Evolutionary conservation across 225 moss, liverwort and hornwort genomes (phyloP).

Genomic region (Thuidium tamariscinum): DNA sequence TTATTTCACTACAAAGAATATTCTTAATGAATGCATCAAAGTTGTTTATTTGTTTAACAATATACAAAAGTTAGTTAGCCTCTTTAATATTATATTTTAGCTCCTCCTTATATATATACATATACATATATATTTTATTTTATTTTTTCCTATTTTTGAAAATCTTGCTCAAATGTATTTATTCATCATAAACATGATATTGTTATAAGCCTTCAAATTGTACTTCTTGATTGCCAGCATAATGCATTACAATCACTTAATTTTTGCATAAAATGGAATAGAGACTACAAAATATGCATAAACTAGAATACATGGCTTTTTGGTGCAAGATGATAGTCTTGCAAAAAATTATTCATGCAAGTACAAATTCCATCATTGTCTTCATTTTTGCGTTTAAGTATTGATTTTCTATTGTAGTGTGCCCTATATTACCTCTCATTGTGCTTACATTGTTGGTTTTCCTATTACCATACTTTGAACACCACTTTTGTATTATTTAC

Average conservation of each 20-base stretch:
- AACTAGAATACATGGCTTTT: fast-evolving
- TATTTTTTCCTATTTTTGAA: too few species aligned
- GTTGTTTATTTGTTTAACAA: fast-evolving
- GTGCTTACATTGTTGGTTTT: not conserved
- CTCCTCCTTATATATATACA: too few species aligned
- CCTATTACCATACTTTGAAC: not conserved
- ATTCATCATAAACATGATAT: not conserved
- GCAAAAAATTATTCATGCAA: too few species aligned
- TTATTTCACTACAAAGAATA: not conserved
- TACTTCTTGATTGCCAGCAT: not conserved
- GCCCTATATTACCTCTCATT: not conserved
- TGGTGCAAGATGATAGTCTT: not conserved
- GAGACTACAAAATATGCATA: not conserved
- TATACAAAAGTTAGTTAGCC: not conserved
- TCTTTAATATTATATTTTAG: not conserved
- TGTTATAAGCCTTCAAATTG: not conserved
- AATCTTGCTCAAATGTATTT: too few species aligned
- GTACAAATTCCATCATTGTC: not conserved
- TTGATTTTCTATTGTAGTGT: not conserved
- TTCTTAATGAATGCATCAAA: not conserved
- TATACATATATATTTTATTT: too few species aligned
- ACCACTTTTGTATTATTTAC: not conserved
- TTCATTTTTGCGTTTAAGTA: not conserved
- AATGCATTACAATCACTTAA: not conserved
- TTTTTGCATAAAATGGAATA: too few species aligned